Percentiles rank a stretch among this genome's conserved stretches.
Conservation (phyloP, 169 alveolate species). For the Sarcocystis neurona region DNA sequence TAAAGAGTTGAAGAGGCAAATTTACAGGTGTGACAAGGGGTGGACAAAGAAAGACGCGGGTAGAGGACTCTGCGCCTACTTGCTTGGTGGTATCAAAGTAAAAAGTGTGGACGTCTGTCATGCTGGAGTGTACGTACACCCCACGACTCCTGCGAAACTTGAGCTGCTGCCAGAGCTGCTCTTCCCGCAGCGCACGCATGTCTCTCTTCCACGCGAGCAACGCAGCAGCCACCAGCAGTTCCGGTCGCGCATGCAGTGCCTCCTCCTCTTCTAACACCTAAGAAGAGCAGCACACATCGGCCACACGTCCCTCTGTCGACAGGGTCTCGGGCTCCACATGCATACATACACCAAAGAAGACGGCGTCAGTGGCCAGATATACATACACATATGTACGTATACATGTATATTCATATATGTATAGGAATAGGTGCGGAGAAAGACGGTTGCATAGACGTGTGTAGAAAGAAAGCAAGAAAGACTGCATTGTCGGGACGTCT, state of each 20-base stretch:
- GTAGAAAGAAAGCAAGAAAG: no score
- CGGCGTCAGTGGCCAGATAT: not conserved
- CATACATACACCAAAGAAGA: not conserved
- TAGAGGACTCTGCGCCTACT: not conserved
- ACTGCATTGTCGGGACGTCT: no score
- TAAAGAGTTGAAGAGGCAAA: no score
- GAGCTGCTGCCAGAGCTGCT: not conserved
- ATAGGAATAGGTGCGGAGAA: no score
- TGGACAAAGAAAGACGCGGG: not conserved
- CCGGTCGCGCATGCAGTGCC: not conserved
- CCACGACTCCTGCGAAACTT: not conserved
- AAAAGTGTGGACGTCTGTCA: slow-evolving; percentile 4
- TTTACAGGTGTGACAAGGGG: no score
- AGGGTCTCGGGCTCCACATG: not conserved
- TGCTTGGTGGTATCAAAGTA: slow-evolving; percentile 8
- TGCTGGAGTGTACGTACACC: not conserved
- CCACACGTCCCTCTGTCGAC: slow-evolving; percentile 1
- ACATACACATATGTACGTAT: not conserved
- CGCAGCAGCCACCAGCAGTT: not conserved
- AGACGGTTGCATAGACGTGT: no score
- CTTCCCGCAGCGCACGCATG: not conserved
- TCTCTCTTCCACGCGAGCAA: not conserved
- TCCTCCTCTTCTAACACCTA: not conserved
- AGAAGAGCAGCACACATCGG: not conserved
- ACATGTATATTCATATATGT: no score